Conservation (phyloP, 1,284 basidiomycete genomes). For the Trichosporon sp. region DNA sequence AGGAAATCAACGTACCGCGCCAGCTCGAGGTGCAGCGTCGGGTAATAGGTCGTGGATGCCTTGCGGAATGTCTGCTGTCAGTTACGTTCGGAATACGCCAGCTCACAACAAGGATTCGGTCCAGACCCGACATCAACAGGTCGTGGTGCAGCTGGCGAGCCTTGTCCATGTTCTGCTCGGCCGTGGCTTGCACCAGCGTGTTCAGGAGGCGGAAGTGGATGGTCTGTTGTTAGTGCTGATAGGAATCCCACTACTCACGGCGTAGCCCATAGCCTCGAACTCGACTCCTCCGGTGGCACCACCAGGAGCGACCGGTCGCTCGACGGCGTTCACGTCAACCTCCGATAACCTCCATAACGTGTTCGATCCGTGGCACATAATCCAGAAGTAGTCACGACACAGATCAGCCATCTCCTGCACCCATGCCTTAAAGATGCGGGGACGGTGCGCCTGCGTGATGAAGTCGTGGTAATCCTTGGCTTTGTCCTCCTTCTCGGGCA, state of each 20-base stretch:
- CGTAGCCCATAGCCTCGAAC: conserved; percentile 93
- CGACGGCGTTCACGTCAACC: conserved; percentile 78
- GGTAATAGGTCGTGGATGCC: conserved; percentile 89
- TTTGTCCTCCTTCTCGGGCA: conserved; percentile 49
- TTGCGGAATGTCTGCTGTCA: conserved; percentile 77
- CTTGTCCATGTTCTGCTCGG: conserved; percentile 65
- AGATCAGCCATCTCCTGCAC: conserved; percentile 84
- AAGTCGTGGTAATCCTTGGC: conserved; percentile 70
- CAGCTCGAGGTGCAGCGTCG: conserved; percentile 85
- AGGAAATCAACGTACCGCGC: conserved; percentile 76
- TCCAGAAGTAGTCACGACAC: conserved; percentile 95
- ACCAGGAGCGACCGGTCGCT: conserved; percentile 89
- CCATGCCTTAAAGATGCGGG: conserved; percentile 87
- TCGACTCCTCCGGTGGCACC: conserved; percentile 99
- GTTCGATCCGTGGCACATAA: conserved; percentile 95
- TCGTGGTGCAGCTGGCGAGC: conserved; percentile 79
- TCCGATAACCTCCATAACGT: conserved; percentile 80
- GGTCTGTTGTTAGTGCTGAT: conserved; percentile 63
- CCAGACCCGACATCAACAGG: conserved; percentile 82
- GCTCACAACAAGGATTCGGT: conserved; percentile 60
- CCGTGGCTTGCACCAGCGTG: conserved; percentile 66
- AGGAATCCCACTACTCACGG: conserved; percentile 63
- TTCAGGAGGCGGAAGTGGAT: conserved; percentile 82
- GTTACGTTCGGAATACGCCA: not conserved
- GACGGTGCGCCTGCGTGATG: conserved; percentile 77